phyloP scores from a whole-genome alignment of 2,329 filamentous ascomycete species.

The Graphiopsis chlorocephala region DNA sequence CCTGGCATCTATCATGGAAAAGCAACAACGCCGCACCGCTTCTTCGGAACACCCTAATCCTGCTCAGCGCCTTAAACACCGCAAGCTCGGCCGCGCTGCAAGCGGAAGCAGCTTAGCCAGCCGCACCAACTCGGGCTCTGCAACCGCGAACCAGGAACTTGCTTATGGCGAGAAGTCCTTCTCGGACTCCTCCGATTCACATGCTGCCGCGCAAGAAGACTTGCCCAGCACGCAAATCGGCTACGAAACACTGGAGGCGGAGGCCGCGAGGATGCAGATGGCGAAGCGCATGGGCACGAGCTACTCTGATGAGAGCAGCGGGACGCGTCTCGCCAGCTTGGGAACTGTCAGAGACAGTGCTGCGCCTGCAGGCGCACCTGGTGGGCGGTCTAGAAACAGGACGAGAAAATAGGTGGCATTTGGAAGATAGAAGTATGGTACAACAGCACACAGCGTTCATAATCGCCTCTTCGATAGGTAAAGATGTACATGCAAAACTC shows the following conservation, averaged over 20 bases:
- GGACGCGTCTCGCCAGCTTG: conserved; percentile 28
- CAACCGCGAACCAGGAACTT: not conserved
- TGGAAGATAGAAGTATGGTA: not conserved
- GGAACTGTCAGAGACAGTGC: conserved; percentile 33
- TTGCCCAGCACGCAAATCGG: conserved; percentile 36
- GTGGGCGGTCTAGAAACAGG: conserved; percentile 18
- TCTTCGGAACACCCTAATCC: not conserved
- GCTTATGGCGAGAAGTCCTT: not conserved
- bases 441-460: conserved; percentile 5
- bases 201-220: not conserved
- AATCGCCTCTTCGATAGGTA: not conserved
- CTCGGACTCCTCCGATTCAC: not conserved
- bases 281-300: conserved; percentile 33
- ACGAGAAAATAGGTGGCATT: not conserved
- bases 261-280: conserved; percentile 30
- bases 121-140: conserved; percentile 7
- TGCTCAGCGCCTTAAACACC: conserved; percentile 27
- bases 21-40: conserved; percentile 7
- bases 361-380: conserved; percentile 12
- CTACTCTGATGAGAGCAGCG: conserved; percentile 25
- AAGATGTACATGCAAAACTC: not conserved
- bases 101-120: conserved; percentile 21
- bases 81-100: conserved; percentile 31
- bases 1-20: conserved; percentile 10
- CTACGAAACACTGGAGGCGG: conserved; percentile 34